Conservation (phyloP, 1,284 basidiomycete genomes). For the Calocybe gambosa region DNA sequence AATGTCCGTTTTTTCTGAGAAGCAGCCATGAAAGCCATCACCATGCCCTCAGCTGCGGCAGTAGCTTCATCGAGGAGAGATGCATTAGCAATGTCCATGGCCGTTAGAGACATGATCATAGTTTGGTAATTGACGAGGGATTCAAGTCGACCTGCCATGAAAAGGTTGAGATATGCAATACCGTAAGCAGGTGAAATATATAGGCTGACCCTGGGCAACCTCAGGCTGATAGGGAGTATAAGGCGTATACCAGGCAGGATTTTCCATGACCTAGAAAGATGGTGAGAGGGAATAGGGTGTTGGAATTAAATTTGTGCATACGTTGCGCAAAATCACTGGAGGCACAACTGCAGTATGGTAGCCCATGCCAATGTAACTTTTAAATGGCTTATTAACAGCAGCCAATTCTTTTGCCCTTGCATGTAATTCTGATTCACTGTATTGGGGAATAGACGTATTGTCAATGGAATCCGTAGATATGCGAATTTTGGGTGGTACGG, state of each 20-base stretch:
- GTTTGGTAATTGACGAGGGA: slow-evolving; percentile 97
- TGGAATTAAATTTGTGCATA: slow-evolving; percentile 25
- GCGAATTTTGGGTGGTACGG: slow-evolving; percentile 77
- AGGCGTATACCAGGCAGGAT: slow-evolving; percentile 97
- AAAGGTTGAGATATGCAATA: slow-evolving; percentile 3
- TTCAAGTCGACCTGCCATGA: slow-evolving; percentile 87
- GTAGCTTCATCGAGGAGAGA: slow-evolving; percentile 91
- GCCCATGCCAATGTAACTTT: slow-evolving; percentile 97
- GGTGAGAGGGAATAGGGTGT: not conserved
- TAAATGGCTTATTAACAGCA: slow-evolving; percentile 73
- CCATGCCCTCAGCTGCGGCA: slow-evolving; percentile 90
- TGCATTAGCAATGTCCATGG: slow-evolving; percentile 93
- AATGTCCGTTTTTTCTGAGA: slow-evolving; percentile 79
- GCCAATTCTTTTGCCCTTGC: slow-evolving; percentile 75
- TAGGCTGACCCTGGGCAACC: slow-evolving; percentile 74
- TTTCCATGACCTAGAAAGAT: slow-evolving; percentile 77
- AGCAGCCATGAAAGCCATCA: slow-evolving; percentile 68
- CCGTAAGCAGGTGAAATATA: slow-evolving; percentile 3
- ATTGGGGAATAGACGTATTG: slow-evolving; percentile 63
- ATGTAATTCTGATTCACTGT: slow-evolving; percentile 86
- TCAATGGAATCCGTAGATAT: slow-evolving; percentile 58
- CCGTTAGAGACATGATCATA: slow-evolving; percentile 91
- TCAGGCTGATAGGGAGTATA: slow-evolving; percentile 96
- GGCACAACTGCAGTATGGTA: slow-evolving; percentile 95
- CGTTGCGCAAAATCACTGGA: slow-evolving; percentile 89